Evolutionary conservation across 495 filamentous ascomycete genomes (phyloP).

Genomic region (Penicillium subrubescens): DNA sequence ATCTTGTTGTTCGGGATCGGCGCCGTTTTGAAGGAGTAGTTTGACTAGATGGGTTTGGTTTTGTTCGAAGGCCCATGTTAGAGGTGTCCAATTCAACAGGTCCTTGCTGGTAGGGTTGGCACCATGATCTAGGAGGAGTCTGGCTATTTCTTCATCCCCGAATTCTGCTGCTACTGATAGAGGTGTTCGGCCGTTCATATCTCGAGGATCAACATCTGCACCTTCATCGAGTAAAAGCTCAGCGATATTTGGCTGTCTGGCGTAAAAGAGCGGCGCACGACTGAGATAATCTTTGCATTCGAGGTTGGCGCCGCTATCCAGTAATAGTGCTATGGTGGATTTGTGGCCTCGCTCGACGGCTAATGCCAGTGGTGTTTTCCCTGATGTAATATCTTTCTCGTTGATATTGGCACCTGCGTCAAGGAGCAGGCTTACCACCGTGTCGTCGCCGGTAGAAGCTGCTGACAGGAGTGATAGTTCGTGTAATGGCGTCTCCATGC

Average conservation of each 20-base stretch:
- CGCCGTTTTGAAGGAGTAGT: neutral
- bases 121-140: neutral
- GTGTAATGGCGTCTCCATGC: neutral
- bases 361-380: neutral
- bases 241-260: neutral
- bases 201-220: neutral
- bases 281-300: neutral
- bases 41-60: neutral
- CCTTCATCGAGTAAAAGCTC: neutral
- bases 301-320: neutral
- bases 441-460: neutral
- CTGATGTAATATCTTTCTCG: neutral
- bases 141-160: neutral
- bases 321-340: neutral
- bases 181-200: neutral
- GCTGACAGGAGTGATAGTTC: neutral
- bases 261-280: neutral
- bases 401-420: neutral
- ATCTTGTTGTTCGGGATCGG: neutral
- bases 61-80: neutral
- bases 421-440: neutral
- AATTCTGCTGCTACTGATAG: neutral
- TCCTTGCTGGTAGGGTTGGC: neutral
- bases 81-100: neutral
- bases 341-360: neutral